Evolutionary conservation across 2,329 filamentous ascomycete genomes (phyloP).

Genomic region (Allantophomopsis cytisporea): DNA sequence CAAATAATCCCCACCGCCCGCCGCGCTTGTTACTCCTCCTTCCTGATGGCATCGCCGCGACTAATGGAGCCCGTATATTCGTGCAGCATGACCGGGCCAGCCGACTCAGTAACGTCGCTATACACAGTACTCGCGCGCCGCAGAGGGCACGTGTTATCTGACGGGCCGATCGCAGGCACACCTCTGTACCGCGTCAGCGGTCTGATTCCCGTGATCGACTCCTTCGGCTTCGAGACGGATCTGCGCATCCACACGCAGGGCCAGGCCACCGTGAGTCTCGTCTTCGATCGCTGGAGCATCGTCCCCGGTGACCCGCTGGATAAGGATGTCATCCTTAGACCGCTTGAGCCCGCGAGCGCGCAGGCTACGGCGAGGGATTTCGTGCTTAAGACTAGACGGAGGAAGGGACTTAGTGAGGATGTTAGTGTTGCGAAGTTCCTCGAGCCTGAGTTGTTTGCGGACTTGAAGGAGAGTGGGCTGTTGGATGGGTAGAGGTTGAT

Average conservation of each 20-base stretch:
- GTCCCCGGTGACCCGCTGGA: slow-evolving; percentile 94
- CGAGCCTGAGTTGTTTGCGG: slow-evolving; percentile 85
- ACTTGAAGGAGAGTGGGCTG: slow-evolving; percentile 77
- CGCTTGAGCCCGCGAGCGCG: slow-evolving; percentile 75
- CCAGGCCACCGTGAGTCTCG: slow-evolving; percentile 75
- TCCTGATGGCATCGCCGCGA: slow-evolving; percentile 90
- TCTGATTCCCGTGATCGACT: slow-evolving; percentile 89
- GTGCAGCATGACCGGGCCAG: slow-evolving; percentile 84
- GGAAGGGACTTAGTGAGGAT: slow-evolving; percentile 92
- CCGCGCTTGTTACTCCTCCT: slow-evolving; percentile 86
- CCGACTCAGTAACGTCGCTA: slow-evolving; percentile 74
- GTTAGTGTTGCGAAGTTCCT: slow-evolving; percentile 93
- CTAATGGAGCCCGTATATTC: slow-evolving; percentile 95
- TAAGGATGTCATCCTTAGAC: slow-evolving; percentile 66
- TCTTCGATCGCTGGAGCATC: slow-evolving; percentile 93
- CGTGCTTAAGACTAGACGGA: slow-evolving; percentile 83
- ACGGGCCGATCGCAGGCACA: slow-evolving; percentile 86
- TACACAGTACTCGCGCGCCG: slow-evolving; percentile 87
- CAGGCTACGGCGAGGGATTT: slow-evolving; percentile 92
- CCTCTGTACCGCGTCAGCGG: slow-evolving; percentile 87
- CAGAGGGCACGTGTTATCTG: slow-evolving; percentile 85
- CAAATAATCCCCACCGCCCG: slow-evolving; percentile 95
- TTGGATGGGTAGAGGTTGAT: slow-evolving; percentile 39
- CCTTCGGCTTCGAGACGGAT: slow-evolving; percentile 96
- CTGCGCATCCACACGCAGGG: slow-evolving; percentile 92